Evolutionary conservation across 1,284 basidiomycete genomes (phyloP), one percentile per base, ranked within the genome.

Genomic region (Cronartium ribicola): DNA sequence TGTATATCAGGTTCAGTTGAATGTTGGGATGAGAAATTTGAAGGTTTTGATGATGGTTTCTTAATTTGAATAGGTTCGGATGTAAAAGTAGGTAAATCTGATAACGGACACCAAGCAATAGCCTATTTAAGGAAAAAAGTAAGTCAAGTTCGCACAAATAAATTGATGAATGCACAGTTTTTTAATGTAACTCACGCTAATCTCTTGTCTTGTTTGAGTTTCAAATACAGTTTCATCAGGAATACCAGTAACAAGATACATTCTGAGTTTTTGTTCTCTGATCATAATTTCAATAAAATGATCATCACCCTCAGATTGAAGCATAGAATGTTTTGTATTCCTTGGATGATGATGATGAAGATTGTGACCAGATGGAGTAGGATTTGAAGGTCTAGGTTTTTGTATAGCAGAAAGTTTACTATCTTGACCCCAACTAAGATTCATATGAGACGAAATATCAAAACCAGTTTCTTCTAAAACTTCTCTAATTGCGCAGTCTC

Each of bases 181-280:
- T 0, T 4, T 20, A n/a, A 10, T n/a, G 43, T 60, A 29, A 84
- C 91, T 80, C 84, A 97, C 94, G 79, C 94, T 96, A 79, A 99
- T 99, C 84, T 99, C 96, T 83, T 98, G 98, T 76, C 95, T 86
- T 2, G 96, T 98, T 82, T 90, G 89, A 4, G 96, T 96, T 82
- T 92, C 87, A 83, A 99, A 98, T 13, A 86, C 85, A 76, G 89
- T 96, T 79, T 90, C 87, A 82, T 97, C 94, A 69, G 90, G 88
- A n/a, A 99, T 88, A 59, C 89, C 90, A 22, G 90, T 87, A 36
- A 98, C 91, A 78, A 99, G 89, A 82, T 90, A 99, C 76, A 98
- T 84, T 46, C 93, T 92, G 72, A 98, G 90, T 77, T 86, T 86
- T 80, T 94, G 91, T 76, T 86, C 85, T 80, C 88, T 90, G 82